phyloP scores from a whole-genome alignment of 2,329 filamentous ascomycete species.

The Talaromyces piceae region DNA sequence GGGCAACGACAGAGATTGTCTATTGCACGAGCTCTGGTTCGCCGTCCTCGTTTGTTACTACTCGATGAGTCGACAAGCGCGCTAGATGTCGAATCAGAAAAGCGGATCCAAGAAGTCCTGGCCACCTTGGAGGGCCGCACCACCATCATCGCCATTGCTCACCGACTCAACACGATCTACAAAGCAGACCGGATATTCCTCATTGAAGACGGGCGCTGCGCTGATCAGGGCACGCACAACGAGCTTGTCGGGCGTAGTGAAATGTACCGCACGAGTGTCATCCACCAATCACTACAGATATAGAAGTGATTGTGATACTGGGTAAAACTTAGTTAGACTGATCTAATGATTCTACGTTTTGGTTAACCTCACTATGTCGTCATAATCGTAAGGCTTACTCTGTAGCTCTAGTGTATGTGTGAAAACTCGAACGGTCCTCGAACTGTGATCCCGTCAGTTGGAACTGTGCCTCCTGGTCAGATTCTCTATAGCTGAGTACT shows the following conservation, averaged over 20 bases:
- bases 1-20: constrained; percentile 53
- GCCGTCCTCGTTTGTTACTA: constrained; percentile 49
- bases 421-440: too few species aligned
- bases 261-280: constrained; percentile 44
- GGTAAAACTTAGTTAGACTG: background rate
- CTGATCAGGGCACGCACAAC: constrained; percentile 43
- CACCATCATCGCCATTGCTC: constrained; percentile 36
- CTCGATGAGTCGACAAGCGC: constrained; percentile 56
- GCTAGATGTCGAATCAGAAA: constrained; percentile 48
- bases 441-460: too few species aligned
- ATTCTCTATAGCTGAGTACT: too few species aligned
- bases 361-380: too few species aligned
- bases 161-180: constrained; percentile 35
- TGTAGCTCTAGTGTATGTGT: too few species aligned
- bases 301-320: background rate
- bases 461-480: too few species aligned
- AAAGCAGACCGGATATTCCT: constrained; percentile 67
- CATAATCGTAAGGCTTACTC: too few species aligned
- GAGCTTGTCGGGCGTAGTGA: constrained; percentile 43
- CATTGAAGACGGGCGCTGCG: constrained; percentile 42
- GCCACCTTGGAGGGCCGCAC: constrained; percentile 42
- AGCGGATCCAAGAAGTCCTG: constrained; percentile 38
- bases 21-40: constrained; percentile 51
- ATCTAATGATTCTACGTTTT: too few species aligned
- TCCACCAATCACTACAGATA: constrained; percentile 38